A percentile compares a stretch with the other conserved stretches of the same genome.
phyloP scores from a whole-genome alignment of 2,329 filamentous ascomycete genomes.

The Fusarium napiforme region DNA sequence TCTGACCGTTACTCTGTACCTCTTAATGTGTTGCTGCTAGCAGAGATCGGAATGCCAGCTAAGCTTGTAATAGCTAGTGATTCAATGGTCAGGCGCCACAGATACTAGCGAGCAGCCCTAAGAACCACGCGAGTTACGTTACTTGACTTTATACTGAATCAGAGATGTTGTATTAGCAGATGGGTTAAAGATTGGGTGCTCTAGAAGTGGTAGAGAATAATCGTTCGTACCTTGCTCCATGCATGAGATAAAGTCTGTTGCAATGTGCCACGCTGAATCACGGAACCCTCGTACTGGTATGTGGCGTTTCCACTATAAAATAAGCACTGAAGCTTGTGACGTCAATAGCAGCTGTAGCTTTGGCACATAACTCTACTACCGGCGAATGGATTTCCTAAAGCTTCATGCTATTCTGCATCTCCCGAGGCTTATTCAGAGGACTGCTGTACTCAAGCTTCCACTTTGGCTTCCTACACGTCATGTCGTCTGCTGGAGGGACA shows the following conservation, averaged over 20 bases:
- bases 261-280: too few species aligned
- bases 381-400: neutral
- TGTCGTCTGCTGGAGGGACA: neutral
- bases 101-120: neutral
- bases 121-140: neutral
- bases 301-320: too few species aligned
- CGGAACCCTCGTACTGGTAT: neutral
- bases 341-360: neutral
- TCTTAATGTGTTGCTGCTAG: neutral
- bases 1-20: neutral
- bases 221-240: accelerated
- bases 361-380: neutral
- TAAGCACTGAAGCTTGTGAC: neutral
- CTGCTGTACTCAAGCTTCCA: neutral
- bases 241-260: too few species aligned
- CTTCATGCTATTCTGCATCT: neutral
- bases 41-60: neutral
- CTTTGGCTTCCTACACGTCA: neutral
- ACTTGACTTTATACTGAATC: neutral
- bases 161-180: neutral
- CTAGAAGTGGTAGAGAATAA: neutral
- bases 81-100: neutral
- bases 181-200: neutral
- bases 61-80: neutral
- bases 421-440: neutral